These are phyloP conservation scores for Phytophthora macrochlamydospora DNA, from an alignment of 352 stramenopile genomes.

Conservation along the genomic window DNA sequence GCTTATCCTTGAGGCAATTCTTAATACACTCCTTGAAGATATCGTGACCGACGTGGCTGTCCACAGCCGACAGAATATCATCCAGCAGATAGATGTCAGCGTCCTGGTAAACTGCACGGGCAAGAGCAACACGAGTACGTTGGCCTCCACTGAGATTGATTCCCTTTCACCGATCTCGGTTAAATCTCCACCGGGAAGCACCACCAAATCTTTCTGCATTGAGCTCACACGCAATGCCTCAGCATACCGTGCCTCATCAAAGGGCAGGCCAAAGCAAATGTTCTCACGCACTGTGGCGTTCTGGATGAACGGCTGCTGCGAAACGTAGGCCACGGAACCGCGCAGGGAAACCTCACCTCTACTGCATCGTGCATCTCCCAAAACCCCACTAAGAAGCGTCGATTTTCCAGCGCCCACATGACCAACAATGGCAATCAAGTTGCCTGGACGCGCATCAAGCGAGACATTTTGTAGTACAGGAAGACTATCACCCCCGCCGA, in stretches of 20 bases:
- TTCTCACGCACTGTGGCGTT: constrained; percentile 97
- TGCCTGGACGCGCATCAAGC: constrained; percentile 68
- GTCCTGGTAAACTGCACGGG: constrained; percentile 81
- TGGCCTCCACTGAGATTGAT: constrained; percentile 96
- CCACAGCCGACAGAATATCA: constrained; percentile 94
- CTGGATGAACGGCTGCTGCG: constrained; percentile 97
- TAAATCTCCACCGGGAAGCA: constrained; percentile 81
- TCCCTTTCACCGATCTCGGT: constrained; percentile 96
- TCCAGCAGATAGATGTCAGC: constrained; percentile 93
- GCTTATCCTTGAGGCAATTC: constrained; percentile 62
- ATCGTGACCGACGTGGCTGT: constrained; percentile 93
- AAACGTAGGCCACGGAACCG: constrained; percentile 94
- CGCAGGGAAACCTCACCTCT: constrained; percentile 62
- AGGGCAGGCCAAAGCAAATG: constrained; percentile 94
- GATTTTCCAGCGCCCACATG: constrained; percentile 73
- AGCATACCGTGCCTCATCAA: constrained; percentile 66
- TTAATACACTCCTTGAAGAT: constrained; percentile 88
- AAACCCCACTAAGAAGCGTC: constrained; percentile 65
- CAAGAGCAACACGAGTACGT: constrained; percentile 84
- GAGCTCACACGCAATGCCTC: constrained; percentile 55
- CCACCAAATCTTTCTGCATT: constrained; percentile 55
- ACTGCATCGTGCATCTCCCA: constrained; percentile 63
- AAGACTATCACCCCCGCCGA: constrained; percentile 15
- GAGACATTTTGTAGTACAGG: constrained; percentile 57
- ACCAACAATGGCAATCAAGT: constrained; percentile 69